Percentiles rank a stretch among this genome's conserved stretches.
Evolutionary conservation across 2,329 filamentous ascomycete genomes (phyloP).

Genomic region (Huntiella decipiens): DNA sequence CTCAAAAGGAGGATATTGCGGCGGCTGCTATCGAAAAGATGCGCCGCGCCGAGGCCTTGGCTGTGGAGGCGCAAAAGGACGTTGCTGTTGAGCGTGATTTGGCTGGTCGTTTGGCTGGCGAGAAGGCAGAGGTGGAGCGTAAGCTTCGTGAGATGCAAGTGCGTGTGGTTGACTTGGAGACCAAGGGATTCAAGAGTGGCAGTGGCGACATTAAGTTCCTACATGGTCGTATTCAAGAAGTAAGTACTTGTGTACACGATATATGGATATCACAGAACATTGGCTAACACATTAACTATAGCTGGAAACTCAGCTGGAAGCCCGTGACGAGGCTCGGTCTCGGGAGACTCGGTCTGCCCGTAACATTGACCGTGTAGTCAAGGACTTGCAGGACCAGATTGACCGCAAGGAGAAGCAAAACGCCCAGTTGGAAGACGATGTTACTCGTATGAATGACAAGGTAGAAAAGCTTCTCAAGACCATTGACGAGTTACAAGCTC

Average conservation of each 20-base stretch:
- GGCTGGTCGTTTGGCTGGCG: conserved; percentile 64
- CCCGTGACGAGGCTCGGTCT: conserved; percentile 58
- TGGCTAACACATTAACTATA: conserved; percentile 20
- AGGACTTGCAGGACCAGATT: conserved; percentile 80
- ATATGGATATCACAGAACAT: not conserved
- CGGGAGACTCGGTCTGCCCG: conserved; percentile 74
- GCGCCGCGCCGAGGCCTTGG: conserved; percentile 76
- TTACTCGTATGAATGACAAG: conserved; percentile 73
- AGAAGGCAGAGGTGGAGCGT: conserved; percentile 81
- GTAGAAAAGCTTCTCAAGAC: conserved; percentile 72
- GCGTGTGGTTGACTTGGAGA: conserved; percentile 79
- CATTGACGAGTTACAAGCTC: conserved; percentile 84
- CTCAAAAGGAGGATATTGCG: conserved; percentile 84
- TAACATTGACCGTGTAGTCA: conserved; percentile 83
- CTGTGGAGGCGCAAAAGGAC: conserved; percentile 81
- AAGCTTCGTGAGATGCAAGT: conserved; percentile 78
- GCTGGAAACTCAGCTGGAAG: conserved; percentile 75
- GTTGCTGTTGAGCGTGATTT: conserved; percentile 70
- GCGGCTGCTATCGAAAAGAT: conserved; percentile 91
- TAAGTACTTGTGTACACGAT: conserved; percentile 26
- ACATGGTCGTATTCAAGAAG: conserved; percentile 87
- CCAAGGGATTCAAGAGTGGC: conserved; percentile 85
- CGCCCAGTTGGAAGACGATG: conserved; percentile 60
- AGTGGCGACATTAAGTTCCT: conserved; percentile 92
- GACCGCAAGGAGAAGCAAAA: conserved; percentile 86